Percentiles rank a stretch among this genome's conserved stretches.
phyloP scores from a whole-genome alignment of 306 rosid genomes.

The Ochetophila trinervis region DNA sequence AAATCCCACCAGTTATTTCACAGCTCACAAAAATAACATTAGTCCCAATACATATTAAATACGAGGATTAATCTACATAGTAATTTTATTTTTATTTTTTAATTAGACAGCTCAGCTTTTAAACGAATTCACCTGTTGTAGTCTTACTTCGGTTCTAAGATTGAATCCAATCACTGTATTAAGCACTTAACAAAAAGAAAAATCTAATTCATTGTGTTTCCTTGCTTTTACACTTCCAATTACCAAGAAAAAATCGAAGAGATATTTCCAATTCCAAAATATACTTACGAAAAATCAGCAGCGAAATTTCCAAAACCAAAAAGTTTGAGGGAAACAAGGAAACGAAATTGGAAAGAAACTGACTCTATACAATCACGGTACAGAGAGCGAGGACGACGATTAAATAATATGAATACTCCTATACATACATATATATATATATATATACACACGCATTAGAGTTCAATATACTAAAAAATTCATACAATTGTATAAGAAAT shows the following conservation, averaged over 20 bases:
- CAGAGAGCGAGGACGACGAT: not conserved
- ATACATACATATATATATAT: not conserved
- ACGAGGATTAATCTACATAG: no score
- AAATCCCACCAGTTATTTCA: not conserved
- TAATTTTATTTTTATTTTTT: no score
- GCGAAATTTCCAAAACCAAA: not conserved
- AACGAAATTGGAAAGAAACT: not conserved
- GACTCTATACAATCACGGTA: not conserved
- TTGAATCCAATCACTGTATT: no score
- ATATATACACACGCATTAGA: not conserved
- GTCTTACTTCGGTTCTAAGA: not conserved
- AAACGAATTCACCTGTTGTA: not conserved
- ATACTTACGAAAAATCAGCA: no score
- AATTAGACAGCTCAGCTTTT: not conserved
- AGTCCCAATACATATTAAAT: no score
- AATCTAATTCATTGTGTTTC: no score
- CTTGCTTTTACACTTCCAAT: no score
- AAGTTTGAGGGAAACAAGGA: not conserved
- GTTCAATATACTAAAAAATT: not conserved
- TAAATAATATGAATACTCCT: no score
- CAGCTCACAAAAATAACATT: no score
- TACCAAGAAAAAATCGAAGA: no score
- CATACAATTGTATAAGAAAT: not conserved
- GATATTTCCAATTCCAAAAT: no score
- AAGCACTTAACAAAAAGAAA: no score